A percentile compares a stretch with the other conserved stretches of the same genome.
These are phyloP conservation scores for Takakia lepidozioides DNA, from an alignment of 225 moss, liverwort and hornwort genomes.

Conservation along the genomic window DNA sequence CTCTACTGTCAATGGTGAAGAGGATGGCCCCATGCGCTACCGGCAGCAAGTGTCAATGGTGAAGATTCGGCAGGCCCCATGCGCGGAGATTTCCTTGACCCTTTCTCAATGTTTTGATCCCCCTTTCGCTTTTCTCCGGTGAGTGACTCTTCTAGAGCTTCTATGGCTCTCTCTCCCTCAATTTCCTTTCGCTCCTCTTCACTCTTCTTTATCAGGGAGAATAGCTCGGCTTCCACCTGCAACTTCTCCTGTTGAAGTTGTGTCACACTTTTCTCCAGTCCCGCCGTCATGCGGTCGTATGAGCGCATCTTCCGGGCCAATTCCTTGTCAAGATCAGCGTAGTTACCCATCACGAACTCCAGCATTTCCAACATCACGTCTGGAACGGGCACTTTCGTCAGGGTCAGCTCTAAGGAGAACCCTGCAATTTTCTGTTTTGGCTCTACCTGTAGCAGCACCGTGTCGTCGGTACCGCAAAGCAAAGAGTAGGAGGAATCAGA, in stretches of 20 bases:
- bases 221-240: slow-evolving; percentile 5
- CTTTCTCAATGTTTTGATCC: slow-evolving; percentile 9
- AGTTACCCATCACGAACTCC: slow-evolving; percentile 31
- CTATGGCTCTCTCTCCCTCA: slow-evolving; percentile 3
- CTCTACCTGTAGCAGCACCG: slow-evolving; percentile 14
- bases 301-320: slow-evolving; percentile 18
- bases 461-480: slow-evolving; percentile 10
- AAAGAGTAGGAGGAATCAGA: slow-evolving; percentile 27
- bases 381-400: slow-evolving; percentile 17
- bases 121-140: slow-evolving; percentile 34
- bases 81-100: slow-evolving; percentile 24
- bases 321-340: slow-evolving; percentile 17
- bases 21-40: slow-evolving; percentile 8
- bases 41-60: slow-evolving; percentile 7
- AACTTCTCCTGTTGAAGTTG: slow-evolving; percentile 5
- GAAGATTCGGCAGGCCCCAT: slow-evolving; percentile 11
- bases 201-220: slow-evolving; percentile 1
- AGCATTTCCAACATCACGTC: slow-evolving; percentile 35
- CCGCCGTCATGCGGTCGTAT: slow-evolving; percentile 30
- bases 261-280: slow-evolving; percentile 17
- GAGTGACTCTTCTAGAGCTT: slow-evolving; percentile 6
- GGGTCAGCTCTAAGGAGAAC: slow-evolving; percentile 9
- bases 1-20: slow-evolving; percentile 9
- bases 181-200: slow-evolving; percentile 16
- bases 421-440: too few relatives aligned